A percentile compares a stretch with the other conserved stretches of the same genome.
Evolutionary conservation across 345 rosid species (phyloP).

Genomic region (Lepidium didymum): DNA sequence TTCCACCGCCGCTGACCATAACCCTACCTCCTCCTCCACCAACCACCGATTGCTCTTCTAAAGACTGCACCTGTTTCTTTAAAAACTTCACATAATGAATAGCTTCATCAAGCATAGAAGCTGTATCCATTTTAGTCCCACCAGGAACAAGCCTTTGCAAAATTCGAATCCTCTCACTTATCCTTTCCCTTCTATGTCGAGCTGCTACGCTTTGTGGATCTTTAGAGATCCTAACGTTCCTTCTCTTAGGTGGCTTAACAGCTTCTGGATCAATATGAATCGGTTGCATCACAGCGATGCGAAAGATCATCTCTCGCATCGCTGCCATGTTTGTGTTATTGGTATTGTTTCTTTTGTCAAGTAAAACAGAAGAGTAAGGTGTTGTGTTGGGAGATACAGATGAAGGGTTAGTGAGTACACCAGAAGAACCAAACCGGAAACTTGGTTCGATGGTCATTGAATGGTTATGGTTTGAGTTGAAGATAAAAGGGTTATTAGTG

Average conservation of each 20-base stretch:
- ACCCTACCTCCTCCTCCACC: constrained; percentile 18
- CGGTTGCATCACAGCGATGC: constrained; percentile 86
- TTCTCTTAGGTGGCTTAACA: constrained; percentile 73
- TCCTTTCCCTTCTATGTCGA: constrained; percentile 74
- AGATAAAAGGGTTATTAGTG: constrained; percentile 13
- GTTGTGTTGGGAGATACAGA: constrained; percentile 8
- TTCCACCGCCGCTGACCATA: constrained; percentile 29
- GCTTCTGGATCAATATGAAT: constrained; percentile 81
- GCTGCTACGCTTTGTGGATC: constrained; percentile 97
- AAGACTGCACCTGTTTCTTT: constrained; percentile 72
- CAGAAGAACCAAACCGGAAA: constrained; percentile 24
- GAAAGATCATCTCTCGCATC: constrained; percentile 82
- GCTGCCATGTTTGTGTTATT: constrained; percentile 45
- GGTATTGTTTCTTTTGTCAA: constrained; percentile 32
- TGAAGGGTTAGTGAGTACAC: constrained; percentile 16
- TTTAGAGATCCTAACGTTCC: constrained; percentile 85
- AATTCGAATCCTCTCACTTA: constrained; percentile 85
- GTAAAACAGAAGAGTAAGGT: constrained; percentile 22
- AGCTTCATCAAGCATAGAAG: constrained; percentile 93
- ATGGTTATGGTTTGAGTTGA: constrained; percentile 24
- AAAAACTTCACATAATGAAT: constrained; percentile 86
- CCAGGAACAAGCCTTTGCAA: constrained; percentile 96
- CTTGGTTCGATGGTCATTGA: constrained; percentile 16
- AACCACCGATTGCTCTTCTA: constrained; percentile 61
- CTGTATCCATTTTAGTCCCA: constrained; percentile 96